Conservation (phyloP, 768 basidiomycete genomes). For the Coprinopsis marcescibilis region DNA sequence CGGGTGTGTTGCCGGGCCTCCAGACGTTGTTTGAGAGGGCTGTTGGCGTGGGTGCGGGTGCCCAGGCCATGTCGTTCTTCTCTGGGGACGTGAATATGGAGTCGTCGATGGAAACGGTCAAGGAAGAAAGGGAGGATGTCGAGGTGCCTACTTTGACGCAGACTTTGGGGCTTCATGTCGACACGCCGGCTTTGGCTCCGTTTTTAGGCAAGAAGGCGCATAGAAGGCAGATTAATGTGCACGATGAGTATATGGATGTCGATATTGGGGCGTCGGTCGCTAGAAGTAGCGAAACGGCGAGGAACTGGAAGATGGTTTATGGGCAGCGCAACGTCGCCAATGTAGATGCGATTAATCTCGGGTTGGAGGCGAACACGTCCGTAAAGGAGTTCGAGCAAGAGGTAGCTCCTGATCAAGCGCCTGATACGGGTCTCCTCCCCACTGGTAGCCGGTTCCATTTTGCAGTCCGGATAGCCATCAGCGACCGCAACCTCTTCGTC, state of each 20-base stretch:
- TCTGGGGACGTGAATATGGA: conserved; percentile 1
- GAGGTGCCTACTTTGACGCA: conserved; percentile 21
- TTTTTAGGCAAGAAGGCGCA: conserved; percentile 40
- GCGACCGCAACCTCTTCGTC: conserved; percentile 45
- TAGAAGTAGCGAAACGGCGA: conserved; percentile 10
- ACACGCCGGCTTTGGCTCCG: conserved; percentile 44
- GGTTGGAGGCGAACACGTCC: neutral
- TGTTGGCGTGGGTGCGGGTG: conserved; percentile 30
- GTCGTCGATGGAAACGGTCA: neutral
- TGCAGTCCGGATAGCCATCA: conserved; percentile 38
- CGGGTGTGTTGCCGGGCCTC: conserved; percentile 40
- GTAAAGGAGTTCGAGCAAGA: neutral
- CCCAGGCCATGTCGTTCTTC: too few relatives aligned
- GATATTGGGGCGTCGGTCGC: conserved; percentile 11
- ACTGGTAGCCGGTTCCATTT: conserved; percentile 44
- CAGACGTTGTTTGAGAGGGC: conserved; percentile 46
- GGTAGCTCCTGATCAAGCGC: neutral
- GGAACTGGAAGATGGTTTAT: conserved; percentile 32
- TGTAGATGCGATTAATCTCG: neutral
- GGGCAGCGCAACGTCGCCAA: conserved; percentile 16
- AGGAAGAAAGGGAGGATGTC: conserved; percentile 8
- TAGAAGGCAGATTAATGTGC: conserved; percentile 38
- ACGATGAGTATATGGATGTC: conserved; percentile 33
- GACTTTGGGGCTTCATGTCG: conserved; percentile 43
- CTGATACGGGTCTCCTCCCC: conserved; percentile 12